A percentile compares a stretch with the other conserved stretches of the same genome.
phyloP scores from a whole-genome alignment of 108 stramenopile species.

The Phaeodactylum tricornutum region DNA sequence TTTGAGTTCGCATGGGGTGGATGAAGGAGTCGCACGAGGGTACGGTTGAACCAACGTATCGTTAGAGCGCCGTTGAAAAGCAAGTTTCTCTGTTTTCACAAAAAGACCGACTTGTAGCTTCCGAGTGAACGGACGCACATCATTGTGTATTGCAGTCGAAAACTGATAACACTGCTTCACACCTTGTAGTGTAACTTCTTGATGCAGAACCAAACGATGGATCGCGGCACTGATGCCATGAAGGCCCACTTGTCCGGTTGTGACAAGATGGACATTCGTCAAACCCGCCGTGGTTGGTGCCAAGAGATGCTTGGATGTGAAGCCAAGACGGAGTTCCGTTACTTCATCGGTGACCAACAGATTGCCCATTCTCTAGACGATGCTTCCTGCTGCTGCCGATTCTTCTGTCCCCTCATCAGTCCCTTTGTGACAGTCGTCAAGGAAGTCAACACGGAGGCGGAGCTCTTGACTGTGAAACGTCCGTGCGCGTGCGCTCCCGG shows the following conservation, averaged over 20 bases:
- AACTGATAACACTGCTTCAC: no score
- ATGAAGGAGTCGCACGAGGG: no score
- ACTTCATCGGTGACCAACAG: slow-evolving; percentile 34
- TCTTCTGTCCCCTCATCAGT: slow-evolving; percentile 41
- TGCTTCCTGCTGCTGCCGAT: slow-evolving; percentile 42
- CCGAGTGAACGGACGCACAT: no score
- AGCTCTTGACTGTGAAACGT: slow-evolving; percentile 40
- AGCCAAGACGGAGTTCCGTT: slow-evolving; percentile 45
- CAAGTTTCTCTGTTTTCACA: no score
- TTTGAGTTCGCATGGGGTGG: no score
- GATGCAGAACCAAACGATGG: slow-evolving; percentile 37
- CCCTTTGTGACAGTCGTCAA: slow-evolving; percentile 32
- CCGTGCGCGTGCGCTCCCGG: slow-evolving; percentile 30
- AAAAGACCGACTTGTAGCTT: no score
- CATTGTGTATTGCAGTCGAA: no score
- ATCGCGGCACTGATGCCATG: slow-evolving; percentile 35
- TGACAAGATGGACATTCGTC: slow-evolving; percentile 34
- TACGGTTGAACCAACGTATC: no score
- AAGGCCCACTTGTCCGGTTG: slow-evolving; percentile 24
- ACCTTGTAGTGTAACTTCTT: no score
- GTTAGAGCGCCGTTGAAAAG: no score
- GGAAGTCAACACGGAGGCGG: slow-evolving; percentile 26
- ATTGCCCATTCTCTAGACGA: slow-evolving; percentile 56
- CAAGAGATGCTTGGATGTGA: slow-evolving; percentile 54
- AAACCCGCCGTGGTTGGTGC: slow-evolving; percentile 38